Evolutionary conservation across 1,284 basidiomycete genomes (phyloP), one percentile per base, ranked within the genome.

Genomic region (Puccinia sorghi): DNA sequence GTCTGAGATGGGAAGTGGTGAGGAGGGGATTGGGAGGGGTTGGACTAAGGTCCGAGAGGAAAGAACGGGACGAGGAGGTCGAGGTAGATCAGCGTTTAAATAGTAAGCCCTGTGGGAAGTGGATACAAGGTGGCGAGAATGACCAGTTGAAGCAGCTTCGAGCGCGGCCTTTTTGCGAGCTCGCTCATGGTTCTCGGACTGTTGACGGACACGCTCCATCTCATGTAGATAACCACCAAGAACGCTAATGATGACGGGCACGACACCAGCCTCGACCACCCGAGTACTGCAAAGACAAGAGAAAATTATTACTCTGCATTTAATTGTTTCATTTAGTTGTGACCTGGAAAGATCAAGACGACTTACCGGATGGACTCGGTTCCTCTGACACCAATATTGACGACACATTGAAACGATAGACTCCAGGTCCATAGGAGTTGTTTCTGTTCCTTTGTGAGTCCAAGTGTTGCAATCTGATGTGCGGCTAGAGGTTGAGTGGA

Each of bases 321-420:
- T 50, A 50, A 4, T 13, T 50, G 4, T 50, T 13, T 50, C 13
- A 43, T 43, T 7, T 43, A 43, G 8, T 52, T 7, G 5, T 52
- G 5, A 12, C 50, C 15, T n/a, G 5, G 9, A 12, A 11, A 22
- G 12, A n/a, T 37, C 41, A 15, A 59, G 46, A 39, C 11, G 15
- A 78, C 76, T 20, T 5, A 78, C 76, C 76, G 66, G 63, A 85
- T 83, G 25, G 89, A 89, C 84, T 99, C 96, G 81, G 90, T 93
- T n/a, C 97, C 97, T 52, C 96, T 88, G 0, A 99, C 95, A 64
- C 97, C 96, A 82, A 99, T 94, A 85, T 99, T 98, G 82, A 97
- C 94, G 63, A 98, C 91, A 84, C 94, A 97, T 84, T 98, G 95
- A 84, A 99, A 97, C 0, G 96, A 96, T 72, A 96, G 89, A 0